Evolutionary conservation across 495 filamentous ascomycete genomes (phyloP).

Genomic region (Tuber melanosporum): DNA sequence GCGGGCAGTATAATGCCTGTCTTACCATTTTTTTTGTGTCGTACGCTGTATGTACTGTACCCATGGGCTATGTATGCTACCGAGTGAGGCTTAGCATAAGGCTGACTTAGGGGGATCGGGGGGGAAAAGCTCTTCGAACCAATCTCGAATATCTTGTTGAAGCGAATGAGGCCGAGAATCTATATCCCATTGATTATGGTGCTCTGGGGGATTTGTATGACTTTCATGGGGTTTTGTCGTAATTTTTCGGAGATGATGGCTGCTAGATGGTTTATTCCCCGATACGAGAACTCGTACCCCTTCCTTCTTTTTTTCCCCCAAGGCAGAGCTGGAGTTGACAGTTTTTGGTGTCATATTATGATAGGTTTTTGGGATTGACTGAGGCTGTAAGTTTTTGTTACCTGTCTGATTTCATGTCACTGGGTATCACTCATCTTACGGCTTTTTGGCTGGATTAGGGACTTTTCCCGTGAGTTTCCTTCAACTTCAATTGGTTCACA

Average conservation of each 20-base stretch:
- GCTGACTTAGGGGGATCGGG: constrained; percentile 14
- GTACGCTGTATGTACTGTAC: constrained; percentile 50
- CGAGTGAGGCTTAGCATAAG: background rate
- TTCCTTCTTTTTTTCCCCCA: background rate
- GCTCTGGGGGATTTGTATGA: constrained; percentile 70
- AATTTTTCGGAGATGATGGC: constrained; percentile 75
- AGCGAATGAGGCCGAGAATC: constrained; percentile 64
- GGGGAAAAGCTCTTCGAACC: constrained; percentile 61
- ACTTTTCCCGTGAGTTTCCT: constrained; percentile 30
- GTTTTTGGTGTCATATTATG: background rate
- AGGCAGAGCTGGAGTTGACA: background rate
- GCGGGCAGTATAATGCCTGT: constrained; percentile 66
- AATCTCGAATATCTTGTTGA: constrained; percentile 79
- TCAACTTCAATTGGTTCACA: background rate
- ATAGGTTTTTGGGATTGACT: constrained; percentile 64
- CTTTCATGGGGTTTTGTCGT: constrained; percentile 71
- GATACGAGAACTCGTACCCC: background rate
- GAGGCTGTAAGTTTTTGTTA: constrained; percentile 77
- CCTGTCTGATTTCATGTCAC: background rate
- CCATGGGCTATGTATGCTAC: background rate
- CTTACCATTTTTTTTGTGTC: constrained; percentile 89
- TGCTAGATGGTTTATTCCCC: constrained; percentile 54
- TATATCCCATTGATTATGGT: constrained; percentile 50
- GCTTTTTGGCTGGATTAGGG: constrained; percentile 15
- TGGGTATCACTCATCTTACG: constrained; percentile 13